These are phyloP conservation scores for Taphrina sp. DNA, from an alignment of 1,139 yeast species.

Conservation along the genomic window DNA sequence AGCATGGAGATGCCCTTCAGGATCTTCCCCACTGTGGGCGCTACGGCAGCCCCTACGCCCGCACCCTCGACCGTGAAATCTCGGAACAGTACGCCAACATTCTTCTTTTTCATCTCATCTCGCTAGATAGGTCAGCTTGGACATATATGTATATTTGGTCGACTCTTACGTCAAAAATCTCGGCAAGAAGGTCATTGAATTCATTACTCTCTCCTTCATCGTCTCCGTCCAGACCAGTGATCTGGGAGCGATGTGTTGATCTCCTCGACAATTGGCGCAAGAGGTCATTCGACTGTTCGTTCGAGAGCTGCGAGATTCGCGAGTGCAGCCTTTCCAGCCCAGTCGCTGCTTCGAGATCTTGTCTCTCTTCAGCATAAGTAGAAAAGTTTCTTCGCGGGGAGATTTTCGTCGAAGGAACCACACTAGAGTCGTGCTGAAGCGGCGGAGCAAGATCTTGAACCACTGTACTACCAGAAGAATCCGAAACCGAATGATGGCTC, in stretches of 20 bases:
- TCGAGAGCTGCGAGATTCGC: conserved; percentile 14
- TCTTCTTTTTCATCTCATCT: conserved; percentile 32
- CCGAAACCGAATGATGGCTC: too few relatives aligned
- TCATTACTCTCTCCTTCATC: conserved; percentile 1
- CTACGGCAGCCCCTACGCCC: conserved; percentile 55
- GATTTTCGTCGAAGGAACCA: too few relatives aligned
- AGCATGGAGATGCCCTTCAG: conserved; percentile 35
- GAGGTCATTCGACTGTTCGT: conserved; percentile 9
- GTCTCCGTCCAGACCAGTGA: background rate
- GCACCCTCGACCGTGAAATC: conserved; percentile 53
- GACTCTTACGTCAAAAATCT: conserved; percentile 22
- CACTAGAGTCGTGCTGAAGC: too few relatives aligned
- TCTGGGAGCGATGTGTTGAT: background rate
- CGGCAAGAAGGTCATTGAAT: conserved; percentile 24
- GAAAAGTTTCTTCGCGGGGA: too few relatives aligned
- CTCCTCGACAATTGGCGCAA: conserved; percentile 21
- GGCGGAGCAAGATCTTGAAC: too few relatives aligned
- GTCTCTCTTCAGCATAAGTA: background rate
- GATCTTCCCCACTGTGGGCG: conserved; percentile 52
- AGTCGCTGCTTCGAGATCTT: conserved; percentile 14
- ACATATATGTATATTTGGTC: too few relatives aligned
- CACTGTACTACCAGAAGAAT: too few relatives aligned
- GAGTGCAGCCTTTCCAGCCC: conserved; percentile 12
- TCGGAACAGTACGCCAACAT: conserved; percentile 52
- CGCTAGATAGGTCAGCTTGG: conserved; percentile 12